Base-by-base conservation (phyloP, 768 basidiomycete genomes). In the Kwoniella newhampshirensis region DNA sequence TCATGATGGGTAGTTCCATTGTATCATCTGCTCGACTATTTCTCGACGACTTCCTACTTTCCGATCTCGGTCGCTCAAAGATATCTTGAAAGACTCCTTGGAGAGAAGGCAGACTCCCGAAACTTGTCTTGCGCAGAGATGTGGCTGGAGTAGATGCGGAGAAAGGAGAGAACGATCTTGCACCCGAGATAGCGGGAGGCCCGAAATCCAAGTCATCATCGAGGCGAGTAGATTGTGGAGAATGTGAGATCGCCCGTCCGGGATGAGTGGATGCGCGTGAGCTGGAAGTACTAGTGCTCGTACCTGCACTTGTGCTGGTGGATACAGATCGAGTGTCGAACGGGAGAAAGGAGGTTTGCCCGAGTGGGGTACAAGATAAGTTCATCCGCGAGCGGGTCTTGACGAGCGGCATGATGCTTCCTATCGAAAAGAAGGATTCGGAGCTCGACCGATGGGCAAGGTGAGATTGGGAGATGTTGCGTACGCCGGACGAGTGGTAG, bases 31-130 rank as follows among this genome's bases (percentile, higher is more conserved):
- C 45, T 11, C 35, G 26, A 32, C 41, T 47, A 11, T 23, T 44
- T 8, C n/a, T 47, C 18, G n/a, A 18, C 32, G 28, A 25, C 35
- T 37, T 40, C 17, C 45, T 47, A 15, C 4, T 42, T 21, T 39
- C 12, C 12, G 17, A 37, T n/a, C 1, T 17, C 11, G 12, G 15
- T 13, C 28, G 30, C n/a, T 48, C 44, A 13, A 36, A 55, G 17
- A 36, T 13, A 12, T 55, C 54, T 32, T 32, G 32, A 28, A 55
- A 46, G 5, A 55, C 54, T 40, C 54, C 54, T 55, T 55, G 54
- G 5, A 55, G 46, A 17, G 43, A 46, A 4, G 54, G 54, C 27
- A 55, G 23, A 28, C 30, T 36, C 25, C 36, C 46, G 23, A 55
- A 18, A 51, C n/a, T 43, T n/a, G 15, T 26, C 54, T 41, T 55